A percentile compares a stretch with the other conserved stretches of the same genome.
Conservation (phyloP, 2,329 filamentous ascomycete species). For the Rhytidhysteron rufulum region DNA sequence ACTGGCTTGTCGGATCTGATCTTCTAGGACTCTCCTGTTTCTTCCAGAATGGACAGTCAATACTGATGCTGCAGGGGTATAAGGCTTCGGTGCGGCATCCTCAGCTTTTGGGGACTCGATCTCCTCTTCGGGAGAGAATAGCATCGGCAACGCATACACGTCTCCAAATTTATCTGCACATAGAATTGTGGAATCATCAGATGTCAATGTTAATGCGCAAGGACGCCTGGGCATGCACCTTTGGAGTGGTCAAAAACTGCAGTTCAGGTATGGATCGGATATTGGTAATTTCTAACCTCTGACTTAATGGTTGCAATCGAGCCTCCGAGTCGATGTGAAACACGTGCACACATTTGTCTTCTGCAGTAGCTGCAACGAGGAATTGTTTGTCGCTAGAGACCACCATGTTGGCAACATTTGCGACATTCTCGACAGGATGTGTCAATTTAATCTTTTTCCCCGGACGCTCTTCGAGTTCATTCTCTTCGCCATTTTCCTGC, state of each 20-base stretch:
- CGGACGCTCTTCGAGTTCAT: slow-evolving; percentile 31
- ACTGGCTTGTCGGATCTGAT: slow-evolving; percentile 49
- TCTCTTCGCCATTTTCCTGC: slow-evolving; percentile 8
- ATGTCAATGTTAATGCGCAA: slow-evolving; percentile 67
- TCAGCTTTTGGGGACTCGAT: slow-evolving; percentile 7
- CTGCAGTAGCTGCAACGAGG: slow-evolving; percentile 75
- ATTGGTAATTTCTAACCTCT: slow-evolving; percentile 53
- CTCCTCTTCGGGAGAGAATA: slow-evolving; percentile 38
- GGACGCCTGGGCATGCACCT: slow-evolving; percentile 88
- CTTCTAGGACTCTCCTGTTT: slow-evolving; percentile 56
- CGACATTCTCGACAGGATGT: slow-evolving; percentile 33
- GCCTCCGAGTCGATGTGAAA: slow-evolving; percentile 65
- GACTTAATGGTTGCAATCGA: slow-evolving; percentile 63
- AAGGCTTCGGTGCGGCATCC: slow-evolving; percentile 28
- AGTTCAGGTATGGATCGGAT: background rate
- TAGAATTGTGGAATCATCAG: slow-evolving; percentile 69
- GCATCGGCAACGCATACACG: slow-evolving; percentile 80
- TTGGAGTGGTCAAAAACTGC: slow-evolving; percentile 13
- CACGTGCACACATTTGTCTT: slow-evolving; percentile 87
- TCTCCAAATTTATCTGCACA: slow-evolving; percentile 95
- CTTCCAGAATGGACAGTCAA: slow-evolving; percentile 60
- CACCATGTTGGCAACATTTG: slow-evolving; percentile 67
- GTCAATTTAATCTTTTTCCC: slow-evolving; percentile 42
- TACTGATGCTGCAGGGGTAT: slow-evolving; percentile 52
- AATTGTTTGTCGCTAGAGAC: slow-evolving; percentile 62